These are phyloP conservation scores for Blastobotrys illinoisensis DNA, from an alignment of 1,139 yeast genomes.

Conservation along the genomic window DNA sequence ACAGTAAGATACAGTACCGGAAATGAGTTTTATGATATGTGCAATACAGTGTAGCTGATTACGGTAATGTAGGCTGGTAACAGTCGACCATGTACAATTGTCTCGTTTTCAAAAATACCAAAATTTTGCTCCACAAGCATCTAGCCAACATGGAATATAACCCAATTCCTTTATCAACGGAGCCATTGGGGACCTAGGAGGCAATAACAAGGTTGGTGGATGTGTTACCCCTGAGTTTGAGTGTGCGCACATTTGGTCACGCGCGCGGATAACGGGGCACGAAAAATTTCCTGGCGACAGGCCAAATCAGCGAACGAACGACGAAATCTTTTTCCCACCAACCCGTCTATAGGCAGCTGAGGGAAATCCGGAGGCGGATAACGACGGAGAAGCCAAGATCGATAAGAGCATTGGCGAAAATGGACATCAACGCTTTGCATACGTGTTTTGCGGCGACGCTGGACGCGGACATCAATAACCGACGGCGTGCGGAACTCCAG, in stretches of 20 bases:
- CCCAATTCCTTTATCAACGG: too few species aligned
- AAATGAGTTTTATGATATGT: too few species aligned
- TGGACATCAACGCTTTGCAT: constrained; percentile 66
- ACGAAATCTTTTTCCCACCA: neutral
- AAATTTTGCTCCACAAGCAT: too few species aligned
- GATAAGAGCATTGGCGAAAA: constrained; percentile 23
- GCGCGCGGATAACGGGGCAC: neutral
- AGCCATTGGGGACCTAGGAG: too few species aligned
- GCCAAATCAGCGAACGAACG: neutral
- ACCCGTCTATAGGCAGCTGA: neutral
- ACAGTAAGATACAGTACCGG: too few species aligned
- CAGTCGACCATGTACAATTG: too few species aligned
- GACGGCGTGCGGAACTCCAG: constrained; percentile 66
- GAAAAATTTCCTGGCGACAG: neutral
- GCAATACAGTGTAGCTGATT: too few species aligned
- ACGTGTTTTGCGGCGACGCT: constrained; percentile 81
- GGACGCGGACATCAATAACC: constrained; percentile 55
- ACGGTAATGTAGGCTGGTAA: too few species aligned
- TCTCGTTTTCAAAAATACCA: too few species aligned
- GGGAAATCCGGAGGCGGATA: neutral
- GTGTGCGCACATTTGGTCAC: neutral
- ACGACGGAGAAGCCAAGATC: neutral
- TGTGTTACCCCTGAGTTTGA: neutral
- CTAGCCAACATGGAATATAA: too few species aligned
- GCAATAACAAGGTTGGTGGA: too few species aligned